Conservation (phyloP, 2,329 filamentous ascomycete species). For the Trichophyton verrucosum region DNA sequence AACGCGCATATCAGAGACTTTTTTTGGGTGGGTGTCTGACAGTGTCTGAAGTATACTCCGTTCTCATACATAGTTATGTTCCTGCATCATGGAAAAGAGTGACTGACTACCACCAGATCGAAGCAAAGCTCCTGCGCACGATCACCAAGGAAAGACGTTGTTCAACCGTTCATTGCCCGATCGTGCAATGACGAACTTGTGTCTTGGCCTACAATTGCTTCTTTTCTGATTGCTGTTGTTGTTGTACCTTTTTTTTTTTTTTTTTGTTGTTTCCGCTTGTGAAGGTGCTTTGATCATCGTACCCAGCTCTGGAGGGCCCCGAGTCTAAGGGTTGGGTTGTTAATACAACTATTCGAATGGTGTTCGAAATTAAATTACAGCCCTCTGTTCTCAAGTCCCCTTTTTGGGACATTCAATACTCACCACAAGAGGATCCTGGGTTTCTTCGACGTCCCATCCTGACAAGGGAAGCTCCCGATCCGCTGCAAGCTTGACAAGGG, state of each 20-base stretch:
- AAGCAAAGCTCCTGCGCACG: background rate
- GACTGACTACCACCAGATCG: background rate
- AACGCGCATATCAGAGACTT: background rate
- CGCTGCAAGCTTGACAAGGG: background rate
- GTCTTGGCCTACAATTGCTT: constrained; percentile 2
- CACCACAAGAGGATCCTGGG: background rate
- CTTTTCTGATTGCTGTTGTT: background rate
- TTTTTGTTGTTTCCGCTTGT: background rate
- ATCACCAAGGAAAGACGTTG: background rate
- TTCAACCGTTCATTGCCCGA: background rate
- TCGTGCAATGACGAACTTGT: constrained; percentile 3
- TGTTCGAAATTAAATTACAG: background rate
- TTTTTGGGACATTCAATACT: background rate
- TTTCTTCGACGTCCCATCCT: background rate
- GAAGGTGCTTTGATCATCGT: constrained; percentile 61
- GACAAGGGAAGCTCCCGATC: background rate
- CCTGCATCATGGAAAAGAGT: background rate
- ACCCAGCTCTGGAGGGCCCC: constrained; percentile 75
- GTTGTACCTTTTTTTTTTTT: background rate
- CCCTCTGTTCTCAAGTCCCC: background rate
- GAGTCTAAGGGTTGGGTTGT: constrained; percentile 40
- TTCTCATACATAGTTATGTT: background rate
- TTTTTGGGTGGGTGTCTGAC: background rate
- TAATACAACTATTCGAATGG: background rate
- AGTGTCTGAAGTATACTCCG: background rate